Percentiles rank a stretch among this genome's conserved stretches.
phyloP scores from a whole-genome alignment of 371 early-diverging fungal genomes.

The Choanephora cucurbitarum region DNA sequence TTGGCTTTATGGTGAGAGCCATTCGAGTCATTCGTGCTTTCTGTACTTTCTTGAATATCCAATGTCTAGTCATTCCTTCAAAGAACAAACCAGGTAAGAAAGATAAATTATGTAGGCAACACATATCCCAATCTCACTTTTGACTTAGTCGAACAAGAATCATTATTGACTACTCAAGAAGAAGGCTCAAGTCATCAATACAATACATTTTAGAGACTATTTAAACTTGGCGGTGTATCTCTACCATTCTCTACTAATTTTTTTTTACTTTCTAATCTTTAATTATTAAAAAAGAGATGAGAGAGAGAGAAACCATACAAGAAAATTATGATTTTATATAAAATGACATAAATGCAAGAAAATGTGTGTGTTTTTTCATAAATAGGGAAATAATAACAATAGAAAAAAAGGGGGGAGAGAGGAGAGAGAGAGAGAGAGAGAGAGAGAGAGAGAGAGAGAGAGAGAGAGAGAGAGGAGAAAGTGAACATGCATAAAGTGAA shows the following conservation, averaged over 20 bases:
- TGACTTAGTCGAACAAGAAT: slow-evolving; percentile 20
- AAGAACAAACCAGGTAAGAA: slow-evolving; percentile 14
- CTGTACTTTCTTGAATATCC: slow-evolving; percentile 80
- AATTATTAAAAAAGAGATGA: not conserved
- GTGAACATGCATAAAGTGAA: too few species aligned
- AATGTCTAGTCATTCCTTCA: slow-evolving; percentile 75
- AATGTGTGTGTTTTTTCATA: too few species aligned
- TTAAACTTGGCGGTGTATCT: too few species aligned
- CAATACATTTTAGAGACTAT: slow-evolving; percentile 9
- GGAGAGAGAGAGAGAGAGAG: too few species aligned
- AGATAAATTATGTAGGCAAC: too few species aligned
- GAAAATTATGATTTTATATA: slow-evolving; percentile 1
- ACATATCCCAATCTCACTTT: too few species aligned
- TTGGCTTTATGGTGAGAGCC: slow-evolving; percentile 82
- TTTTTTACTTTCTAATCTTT: too few species aligned
- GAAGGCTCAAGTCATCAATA: slow-evolving; percentile 6
- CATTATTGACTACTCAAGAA: slow-evolving; percentile 20
- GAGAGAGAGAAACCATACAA: not conserved
- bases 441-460: too few species aligned
- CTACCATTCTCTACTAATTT: too few species aligned
- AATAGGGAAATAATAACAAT: too few species aligned
- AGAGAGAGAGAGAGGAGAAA: too few species aligned
- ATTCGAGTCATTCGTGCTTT: slow-evolving; percentile 81
- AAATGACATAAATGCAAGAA: not conserved
- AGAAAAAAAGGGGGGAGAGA: too few species aligned